phyloP scores from a whole-genome alignment of 352 stramenopile genomes.

The Salisapilia sapeloensis region DNA sequence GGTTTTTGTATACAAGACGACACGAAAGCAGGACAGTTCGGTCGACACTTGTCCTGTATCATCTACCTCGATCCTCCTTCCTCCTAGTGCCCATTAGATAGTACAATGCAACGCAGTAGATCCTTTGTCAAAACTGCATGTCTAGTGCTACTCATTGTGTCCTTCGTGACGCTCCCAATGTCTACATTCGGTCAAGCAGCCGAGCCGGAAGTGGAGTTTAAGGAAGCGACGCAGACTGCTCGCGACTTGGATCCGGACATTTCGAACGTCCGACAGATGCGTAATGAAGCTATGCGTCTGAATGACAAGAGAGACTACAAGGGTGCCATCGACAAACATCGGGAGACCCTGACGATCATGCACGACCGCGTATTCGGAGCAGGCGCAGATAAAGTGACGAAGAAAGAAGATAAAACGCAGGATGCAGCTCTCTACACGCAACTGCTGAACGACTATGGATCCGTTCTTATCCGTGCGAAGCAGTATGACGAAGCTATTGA shows the following conservation, averaged over 20 bases:
- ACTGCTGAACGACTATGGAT: conserved; percentile 65
- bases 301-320: conserved; percentile 47
- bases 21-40: no score
- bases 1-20: no score
- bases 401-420: conserved; percentile 32
- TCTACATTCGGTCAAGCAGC: no score
- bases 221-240: conserved; percentile 10
- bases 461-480: conserved; percentile 48
- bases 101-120: no score
- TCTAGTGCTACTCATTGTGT: conserved; percentile 1
- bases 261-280: conserved; percentile 37
- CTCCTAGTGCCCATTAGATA: no score
- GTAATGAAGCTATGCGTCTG: conserved; percentile 55
- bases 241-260: conserved; percentile 48
- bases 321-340: conserved; percentile 35
- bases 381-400: conserved; percentile 20
- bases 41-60: no score
- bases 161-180: conserved; percentile 1
- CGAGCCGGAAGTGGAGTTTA: conserved; percentile 1
- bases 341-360: conserved; percentile 40
- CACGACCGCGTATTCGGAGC: conserved; percentile 55
- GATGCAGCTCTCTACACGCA: conserved; percentile 64
- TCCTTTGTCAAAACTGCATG: no score
- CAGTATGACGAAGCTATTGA: conserved; percentile 62
- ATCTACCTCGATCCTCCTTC: no score